Percentiles rank a stretch among this genome's conserved stretches.
phyloP scores from a whole-genome alignment of 164 flowering plant species.

The Liriodendron chinense region DNA sequence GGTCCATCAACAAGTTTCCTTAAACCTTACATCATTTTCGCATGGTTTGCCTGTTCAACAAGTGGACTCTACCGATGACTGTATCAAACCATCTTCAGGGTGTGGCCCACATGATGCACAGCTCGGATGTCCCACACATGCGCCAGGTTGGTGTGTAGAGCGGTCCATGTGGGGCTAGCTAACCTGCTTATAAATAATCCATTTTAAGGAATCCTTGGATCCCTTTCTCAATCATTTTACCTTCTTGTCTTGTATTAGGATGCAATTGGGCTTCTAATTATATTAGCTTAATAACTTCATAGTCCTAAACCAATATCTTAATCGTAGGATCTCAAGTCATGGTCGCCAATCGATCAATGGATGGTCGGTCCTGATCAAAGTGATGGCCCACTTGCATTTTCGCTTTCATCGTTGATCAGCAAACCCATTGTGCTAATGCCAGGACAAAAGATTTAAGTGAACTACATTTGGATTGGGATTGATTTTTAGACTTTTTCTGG shows the following conservation, averaged over 20 bases:
- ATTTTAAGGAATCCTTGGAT: background rate
- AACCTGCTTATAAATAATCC: background rate
- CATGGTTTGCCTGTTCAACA: no score
- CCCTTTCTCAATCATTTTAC: background rate
- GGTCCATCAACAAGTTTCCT: no score
- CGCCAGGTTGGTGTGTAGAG: no score
- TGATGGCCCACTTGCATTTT: background rate
- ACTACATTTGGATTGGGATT: background rate
- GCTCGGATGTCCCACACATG: no score
- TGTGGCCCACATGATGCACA: no score
- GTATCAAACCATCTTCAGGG: no score
- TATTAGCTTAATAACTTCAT: background rate
- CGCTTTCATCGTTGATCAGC: background rate
- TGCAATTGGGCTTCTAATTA: conserved; percentile 27
- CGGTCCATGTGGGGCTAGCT: no score
- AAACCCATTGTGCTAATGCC: background rate
- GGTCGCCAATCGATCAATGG: background rate
- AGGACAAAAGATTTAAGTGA: background rate
- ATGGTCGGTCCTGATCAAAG: background rate
- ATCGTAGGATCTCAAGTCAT: background rate
- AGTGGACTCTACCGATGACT: no score
- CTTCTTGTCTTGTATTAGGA: conserved; percentile 19
- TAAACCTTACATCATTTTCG: no score
- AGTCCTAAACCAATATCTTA: background rate
- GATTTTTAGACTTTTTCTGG: background rate